Evolutionary conservation across 306 rosid genomes (phyloP).

Genomic region (Vigna reflexopilosa): DNA sequence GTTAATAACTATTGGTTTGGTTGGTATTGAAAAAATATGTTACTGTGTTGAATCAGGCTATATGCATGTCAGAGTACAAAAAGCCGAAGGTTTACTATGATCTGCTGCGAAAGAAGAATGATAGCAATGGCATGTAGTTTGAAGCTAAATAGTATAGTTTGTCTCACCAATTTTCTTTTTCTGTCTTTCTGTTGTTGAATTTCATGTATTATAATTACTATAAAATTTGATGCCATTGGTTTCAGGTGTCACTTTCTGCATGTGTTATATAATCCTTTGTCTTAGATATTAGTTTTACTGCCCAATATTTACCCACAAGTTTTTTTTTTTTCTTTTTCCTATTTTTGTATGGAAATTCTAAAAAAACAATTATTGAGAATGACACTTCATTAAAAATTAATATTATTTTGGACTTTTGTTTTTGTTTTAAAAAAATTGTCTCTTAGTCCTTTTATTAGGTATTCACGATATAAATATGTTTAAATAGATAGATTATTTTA

Average conservation of each 20-base stretch:
- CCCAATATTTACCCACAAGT: too few species aligned
- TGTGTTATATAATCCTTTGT: too few species aligned
- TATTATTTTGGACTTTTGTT: too few species aligned
- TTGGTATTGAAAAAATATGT: neutral
- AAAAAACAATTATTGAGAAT: too few species aligned
- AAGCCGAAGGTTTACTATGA: slow-evolving; percentile 75
- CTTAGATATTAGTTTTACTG: too few species aligned
- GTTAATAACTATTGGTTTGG: neutral
- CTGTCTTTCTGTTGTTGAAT: slow-evolving; percentile 2
- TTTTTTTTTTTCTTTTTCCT: too few species aligned
- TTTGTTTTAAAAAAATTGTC: too few species aligned
- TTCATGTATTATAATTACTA: slow-evolving; percentile 12
- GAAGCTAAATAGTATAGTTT: slow-evolving; percentile 23
- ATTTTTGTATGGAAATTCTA: too few species aligned
- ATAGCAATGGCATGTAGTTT: neutral
- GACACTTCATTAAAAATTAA: too few species aligned
- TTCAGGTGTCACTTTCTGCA: neutral
- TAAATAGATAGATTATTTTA: too few species aligned
- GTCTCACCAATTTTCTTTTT: neutral
- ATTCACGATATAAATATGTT: too few species aligned
- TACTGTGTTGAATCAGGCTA: slow-evolving; percentile 56
- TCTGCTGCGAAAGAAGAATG: slow-evolving; percentile 49
- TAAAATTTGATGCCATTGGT: slow-evolving; percentile 9
- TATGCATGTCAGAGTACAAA: slow-evolving; percentile 57
- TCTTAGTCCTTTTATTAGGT: too few species aligned